Base-by-base conservation (phyloP, 2,329 filamentous ascomycete genomes). In the Gaeumannomyces sp. region DNA sequence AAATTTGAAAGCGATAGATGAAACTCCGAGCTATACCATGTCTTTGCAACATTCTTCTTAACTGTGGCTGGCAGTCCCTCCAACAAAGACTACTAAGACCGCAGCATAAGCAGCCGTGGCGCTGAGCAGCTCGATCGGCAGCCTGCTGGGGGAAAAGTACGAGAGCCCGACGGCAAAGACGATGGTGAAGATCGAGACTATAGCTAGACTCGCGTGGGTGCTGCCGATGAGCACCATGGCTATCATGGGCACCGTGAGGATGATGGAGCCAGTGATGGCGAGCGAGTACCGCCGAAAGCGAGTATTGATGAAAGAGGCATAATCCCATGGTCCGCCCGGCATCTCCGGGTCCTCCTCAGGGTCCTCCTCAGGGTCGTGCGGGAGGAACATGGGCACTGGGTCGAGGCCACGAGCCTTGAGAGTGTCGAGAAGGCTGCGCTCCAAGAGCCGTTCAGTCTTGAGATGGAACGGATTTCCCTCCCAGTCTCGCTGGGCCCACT, bases 121-220 rank as follows among this genome's bases (percentile, higher is more conserved):
- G 57, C 27, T 59, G 57, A 59, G 57, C 27, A 59, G 57, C 27
- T 59, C 57, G 5, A 31, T 29, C 57, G 75, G 27, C 57, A 29
- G 25, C 13, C 13, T 28, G 19, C 6, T 28, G 5, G 57, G 27
- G 10, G 29, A 29, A 25, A 59, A 29, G 13, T 29, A 59, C 22
- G 57, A 28, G 14, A 59, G 57, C 57, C 27, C 27, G 57, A 59
- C 19, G 14, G 57, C 25, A 31, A 29, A 59, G 1, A 59, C 11
- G 16, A 59, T 11, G 27, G 57, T 59, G 8, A 28, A 28, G 25
- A 29, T 16, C 13, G 27, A 59, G 8, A 59, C 57, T 8, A 31
- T 59, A 13, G 27, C 57, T 3, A 59, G 57, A 25, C 27, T 28
- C 57, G 57, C 57, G 4, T 14, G 5, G 2, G 57, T 59, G 27